Evolutionary conservation across 192 early-diverging fungal genomes (phyloP), one percentile per base, ranked within the genome.

Genomic region (Coemansia sp.): DNA sequence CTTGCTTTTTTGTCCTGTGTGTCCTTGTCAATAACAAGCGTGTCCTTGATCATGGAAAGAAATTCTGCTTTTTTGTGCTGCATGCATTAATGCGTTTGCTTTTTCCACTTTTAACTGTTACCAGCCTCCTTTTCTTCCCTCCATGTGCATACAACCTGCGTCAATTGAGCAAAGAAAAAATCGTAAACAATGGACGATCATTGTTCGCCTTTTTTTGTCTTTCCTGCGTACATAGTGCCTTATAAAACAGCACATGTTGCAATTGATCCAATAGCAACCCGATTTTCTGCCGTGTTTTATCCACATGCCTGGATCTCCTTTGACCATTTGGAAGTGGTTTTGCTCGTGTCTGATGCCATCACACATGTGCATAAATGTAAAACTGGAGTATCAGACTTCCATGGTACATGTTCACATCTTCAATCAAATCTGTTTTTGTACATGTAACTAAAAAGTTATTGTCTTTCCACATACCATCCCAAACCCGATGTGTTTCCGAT

Each of bases 21-120:
- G 40, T 10, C 13, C 8, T 40, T 40, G 39, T 0, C 2, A 40
- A 13, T 13, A 40, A 51, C 39, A 40, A 46, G 3, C 7, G 25
- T 25, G 23, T 51, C 25, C 48, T 21, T 51, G 48, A 51, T 51
- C 48, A 16, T 51, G 15, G 18, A 43, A 16, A 43, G 25, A 51
- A 51, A 57, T 57, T 23, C 31, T 30, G n/a, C 52, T 2, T 33
- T 57, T 57, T 34, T 30, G 55, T 57, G 55, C 15, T 33, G 55
- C 55, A 57, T 35, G 55, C 55, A 31, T 57, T 34, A 34, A 57
- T 57, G 30, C n/a, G n/a, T n/a, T n/a, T n/a, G n/a, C n/a, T n/a
- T n/a, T n/a, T n/a, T n/a, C 31, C 16, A 26, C n/a, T 57, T 26
- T 18, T 57, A 26, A 26, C 25, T 57, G 30, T 57, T 57, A 57